Conservation (phyloP, 2,329 filamentous ascomycete species). For the Beauveria sp. region DNA sequence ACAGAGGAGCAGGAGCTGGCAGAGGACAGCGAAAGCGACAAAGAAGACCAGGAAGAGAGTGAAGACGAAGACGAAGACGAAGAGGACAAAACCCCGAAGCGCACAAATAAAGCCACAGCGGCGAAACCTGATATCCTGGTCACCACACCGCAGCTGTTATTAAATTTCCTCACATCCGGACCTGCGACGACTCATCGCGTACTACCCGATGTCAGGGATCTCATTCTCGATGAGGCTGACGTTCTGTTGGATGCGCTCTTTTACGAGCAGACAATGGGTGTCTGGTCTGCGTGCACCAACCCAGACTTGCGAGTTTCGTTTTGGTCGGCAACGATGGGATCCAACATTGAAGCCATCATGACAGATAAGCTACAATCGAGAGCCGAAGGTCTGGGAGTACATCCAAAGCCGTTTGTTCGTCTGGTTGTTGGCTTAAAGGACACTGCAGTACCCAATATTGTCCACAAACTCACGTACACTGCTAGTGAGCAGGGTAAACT, state of each 20-base stretch:
- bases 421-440: conserved; percentile 96
- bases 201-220: conserved; percentile 60
- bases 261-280: conserved; percentile 73
- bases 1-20: conserved; percentile 33
- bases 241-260: conserved; percentile 89
- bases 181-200: conserved; percentile 38
- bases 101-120: conserved; percentile 18
- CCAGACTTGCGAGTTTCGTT: conserved; percentile 66
- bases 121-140: conserved; percentile 31
- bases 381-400: conserved; percentile 29
- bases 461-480: conserved; percentile 82
- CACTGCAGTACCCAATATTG: conserved; percentile 85
- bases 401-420: conserved; percentile 56
- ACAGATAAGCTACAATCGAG: conserved; percentile 57
- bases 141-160: conserved; percentile 51
- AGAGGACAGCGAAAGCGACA: conserved; percentile 30
- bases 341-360: conserved; percentile 76
- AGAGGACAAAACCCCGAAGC: conserved; percentile 15
- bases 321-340: conserved; percentile 97
- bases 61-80: conserved; percentile 29
- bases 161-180: conserved; percentile 57
- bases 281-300: conserved; percentile 74
- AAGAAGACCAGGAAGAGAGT: conserved; percentile 28
- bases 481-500: conserved; percentile 92
- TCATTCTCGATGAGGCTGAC: conserved; percentile 91